Conservation (phyloP, 352 stramenopile genomes). For the Phytophthora melonis region DNA sequence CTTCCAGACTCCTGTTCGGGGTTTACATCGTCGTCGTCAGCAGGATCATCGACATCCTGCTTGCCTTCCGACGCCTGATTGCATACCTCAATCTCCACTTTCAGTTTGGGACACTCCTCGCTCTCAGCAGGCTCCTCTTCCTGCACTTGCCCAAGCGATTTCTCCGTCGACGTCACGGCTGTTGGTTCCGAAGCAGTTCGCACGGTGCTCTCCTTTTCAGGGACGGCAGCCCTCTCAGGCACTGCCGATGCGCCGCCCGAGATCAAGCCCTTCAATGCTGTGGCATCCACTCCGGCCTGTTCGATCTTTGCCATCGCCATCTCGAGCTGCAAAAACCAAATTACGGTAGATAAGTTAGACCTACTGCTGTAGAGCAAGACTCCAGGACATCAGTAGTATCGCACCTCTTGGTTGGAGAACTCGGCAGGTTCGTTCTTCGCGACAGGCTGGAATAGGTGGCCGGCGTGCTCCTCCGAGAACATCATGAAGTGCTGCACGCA, state of each 20-base stretch:
- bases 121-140: slow-evolving; percentile 29
- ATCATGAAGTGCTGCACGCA: slow-evolving; percentile 81
- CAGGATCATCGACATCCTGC: slow-evolving; percentile 34
- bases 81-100: slow-evolving; percentile 40
- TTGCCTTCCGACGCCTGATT: slow-evolving; percentile 38
- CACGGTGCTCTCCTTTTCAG: slow-evolving; percentile 23
- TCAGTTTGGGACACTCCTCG: slow-evolving; percentile 6
- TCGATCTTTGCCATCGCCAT: slow-evolving; percentile 80
- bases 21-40: slow-evolving; percentile 35
- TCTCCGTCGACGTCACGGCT: slow-evolving; percentile 2
- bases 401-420: slow-evolving; percentile 79
- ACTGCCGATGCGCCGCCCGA: slow-evolving; percentile 12
- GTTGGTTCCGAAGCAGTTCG: slow-evolving; percentile 8
- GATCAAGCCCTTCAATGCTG: slow-evolving; percentile 53
- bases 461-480: slow-evolving; percentile 61
- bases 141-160: slow-evolving; percentile 18
- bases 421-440: slow-evolving; percentile 43
- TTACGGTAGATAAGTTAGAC: not conserved
- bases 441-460: slow-evolving; percentile 57
- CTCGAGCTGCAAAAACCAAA: slow-evolving; percentile 49
- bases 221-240: slow-evolving; percentile 8
- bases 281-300: slow-evolving; percentile 61
- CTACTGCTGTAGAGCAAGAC: not conserved
- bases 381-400: not conserved
- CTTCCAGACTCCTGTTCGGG: slow-evolving; percentile 30